A percentile compares a stretch with the other conserved stretches of the same genome.
phyloP scores from a whole-genome alignment of 1,284 basidiomycete genomes.

The Ceratobasidium sp. region DNA sequence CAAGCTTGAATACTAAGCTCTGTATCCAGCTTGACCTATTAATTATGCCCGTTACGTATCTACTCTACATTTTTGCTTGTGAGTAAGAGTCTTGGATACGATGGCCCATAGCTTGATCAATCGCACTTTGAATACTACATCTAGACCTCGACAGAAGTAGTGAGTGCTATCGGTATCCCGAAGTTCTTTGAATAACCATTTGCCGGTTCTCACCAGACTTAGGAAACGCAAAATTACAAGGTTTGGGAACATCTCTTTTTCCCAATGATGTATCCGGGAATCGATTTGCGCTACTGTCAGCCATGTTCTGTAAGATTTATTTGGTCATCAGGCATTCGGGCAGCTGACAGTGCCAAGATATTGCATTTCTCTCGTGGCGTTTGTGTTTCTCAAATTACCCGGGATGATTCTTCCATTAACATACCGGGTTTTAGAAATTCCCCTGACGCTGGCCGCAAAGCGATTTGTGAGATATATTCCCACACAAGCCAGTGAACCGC shows the following conservation, averaged over 20 bases:
- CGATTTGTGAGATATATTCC: slow-evolving; percentile 23
- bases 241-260: slow-evolving; percentile 18
- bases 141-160: slow-evolving; percentile 36
- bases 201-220: slow-evolving; percentile 2
- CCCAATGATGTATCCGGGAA: slow-evolving; percentile 33
- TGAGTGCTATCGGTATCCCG: background rate
- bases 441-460: slow-evolving; percentile 24
- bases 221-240: slow-evolving; percentile 31
- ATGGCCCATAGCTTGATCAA: background rate
- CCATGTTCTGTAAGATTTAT: slow-evolving; percentile 25
- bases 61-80: slow-evolving; percentile 36
- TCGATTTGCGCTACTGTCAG: slow-evolving; percentile 31
- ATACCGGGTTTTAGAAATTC: slow-evolving; percentile 19
- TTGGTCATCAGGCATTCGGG: background rate
- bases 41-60: slow-evolving; percentile 34
- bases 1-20: background rate
- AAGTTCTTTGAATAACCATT: background rate
- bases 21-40: slow-evolving; percentile 36
- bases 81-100: background rate
- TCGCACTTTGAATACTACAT: background rate
- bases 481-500: background rate
- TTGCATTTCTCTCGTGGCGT: slow-evolving; percentile 38
- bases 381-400: background rate
- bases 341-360: background rate
- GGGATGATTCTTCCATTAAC: background rate